Base-by-base conservation (phyloP, 2,329 filamentous ascomycete genomes). In the Alternaria sp. region DNA sequence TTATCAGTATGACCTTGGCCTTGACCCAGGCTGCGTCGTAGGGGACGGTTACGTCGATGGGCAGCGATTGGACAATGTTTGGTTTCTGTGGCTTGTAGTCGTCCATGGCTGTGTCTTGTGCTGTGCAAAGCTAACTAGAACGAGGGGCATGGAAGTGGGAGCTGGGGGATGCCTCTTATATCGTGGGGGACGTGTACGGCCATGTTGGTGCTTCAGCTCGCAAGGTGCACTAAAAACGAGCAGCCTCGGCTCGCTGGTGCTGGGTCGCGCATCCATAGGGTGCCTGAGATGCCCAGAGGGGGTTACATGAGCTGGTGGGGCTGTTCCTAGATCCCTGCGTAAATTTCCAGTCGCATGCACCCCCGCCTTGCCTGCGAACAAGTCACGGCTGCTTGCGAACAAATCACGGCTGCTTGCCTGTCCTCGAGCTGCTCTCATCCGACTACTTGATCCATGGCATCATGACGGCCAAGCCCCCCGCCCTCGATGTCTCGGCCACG, bases 21-120 rank as follows among this genome's bases (percentile, higher is more conserved):
- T 75, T 74, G 52, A 80, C 70, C 77, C 77, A 79, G 47, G 66
- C 65, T 4, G 73, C 68, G 22, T 78, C 67, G 68, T 76, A 80
- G 9, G 75, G 70, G 3, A 70, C 68, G 9, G 69, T 70, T 22
- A 78, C 48, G 62, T 79, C 77, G 57, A 80, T 63, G 8, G 78
- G 78, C 26, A 78, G 78, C 4, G 78, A 80, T 34, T 80, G 78
- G 6, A 70, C 65, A 47, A 78, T 71, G 42, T 62, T 67, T 2
- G 59, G 53, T 20, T 62, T 62, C 52, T 69, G 61, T n/a, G 68
- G 54, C 43, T 60, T 63, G 54, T 70, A 66, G 20, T 69, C 56
- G 48, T 66, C 64, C 73, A 76, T 76, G 39, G 54, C 18, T 30
- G 44, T 36, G 22, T 24, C 22, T 28, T 1, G 20, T 16, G 18